phyloP scores from a whole-genome alignment of 306 rosid genomes.

The Vigna angularis region DNA sequence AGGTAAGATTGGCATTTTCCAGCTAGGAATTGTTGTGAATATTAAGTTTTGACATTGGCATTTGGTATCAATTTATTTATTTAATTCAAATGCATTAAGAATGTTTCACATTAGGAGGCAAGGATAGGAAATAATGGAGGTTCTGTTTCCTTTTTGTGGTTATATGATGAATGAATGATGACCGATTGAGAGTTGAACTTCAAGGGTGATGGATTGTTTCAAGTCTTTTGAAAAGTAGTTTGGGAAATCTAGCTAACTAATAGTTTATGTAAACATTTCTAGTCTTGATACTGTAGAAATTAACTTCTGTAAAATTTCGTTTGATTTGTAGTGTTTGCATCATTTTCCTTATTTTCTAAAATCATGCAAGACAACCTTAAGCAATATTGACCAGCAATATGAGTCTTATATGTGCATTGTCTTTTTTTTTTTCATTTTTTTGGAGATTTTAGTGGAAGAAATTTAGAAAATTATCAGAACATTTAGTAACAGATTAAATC shows the following conservation, averaged over 20 bases:
- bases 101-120: constrained; percentile 43
- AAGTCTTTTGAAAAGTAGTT: constrained; percentile 50
- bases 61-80: constrained; percentile 25
- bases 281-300: constrained; percentile 3
- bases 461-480: constrained; percentile 18
- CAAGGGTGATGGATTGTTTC: constrained; percentile 56
- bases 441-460: background rate
- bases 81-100: constrained; percentile 25
- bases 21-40: constrained; percentile 25
- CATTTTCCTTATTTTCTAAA: constrained; percentile 12
- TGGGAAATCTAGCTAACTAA: constrained; percentile 10
- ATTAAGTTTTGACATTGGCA: constrained; percentile 30
- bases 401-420: background rate
- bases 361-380: background rate
- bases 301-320: constrained; percentile 18
- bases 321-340: constrained; percentile 23
- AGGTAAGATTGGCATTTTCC: constrained; percentile 21
- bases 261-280: constrained; percentile 12
- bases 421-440: background rate
- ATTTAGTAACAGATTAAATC: background rate
- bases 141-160: constrained; percentile 59
- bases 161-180: constrained; percentile 50
- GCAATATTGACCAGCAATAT: constrained; percentile 8
- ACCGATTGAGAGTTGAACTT: constrained; percentile 18
- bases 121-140: constrained; percentile 67